Evolutionary conservation across 2,329 filamentous ascomycete species (phyloP).

Genomic region (Diaporthe sp.): DNA sequence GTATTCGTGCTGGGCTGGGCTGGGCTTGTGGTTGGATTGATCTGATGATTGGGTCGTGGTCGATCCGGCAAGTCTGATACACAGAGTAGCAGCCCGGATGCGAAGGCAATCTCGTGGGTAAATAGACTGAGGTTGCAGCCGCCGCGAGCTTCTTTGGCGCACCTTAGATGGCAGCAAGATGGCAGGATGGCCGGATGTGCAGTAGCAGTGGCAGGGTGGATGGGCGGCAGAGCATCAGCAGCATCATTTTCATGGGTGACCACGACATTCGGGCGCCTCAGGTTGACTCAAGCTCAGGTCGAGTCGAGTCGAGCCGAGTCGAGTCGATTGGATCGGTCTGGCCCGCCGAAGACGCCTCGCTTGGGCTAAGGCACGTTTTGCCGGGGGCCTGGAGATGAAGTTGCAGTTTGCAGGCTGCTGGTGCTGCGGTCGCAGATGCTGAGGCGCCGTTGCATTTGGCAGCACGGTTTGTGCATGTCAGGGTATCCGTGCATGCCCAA

Average conservation of each 20-base stretch:
- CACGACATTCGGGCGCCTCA: background rate
- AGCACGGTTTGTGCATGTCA: background rate
- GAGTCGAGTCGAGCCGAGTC: background rate
- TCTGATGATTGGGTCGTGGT: slow-evolving; percentile 29
- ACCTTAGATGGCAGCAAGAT: background rate
- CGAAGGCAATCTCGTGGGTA: slow-evolving; percentile 27
- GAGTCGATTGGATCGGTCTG: slow-evolving; percentile 31
- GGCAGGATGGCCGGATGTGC: background rate
- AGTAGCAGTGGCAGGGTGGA: background rate
- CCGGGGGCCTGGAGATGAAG: slow-evolving; percentile 30
- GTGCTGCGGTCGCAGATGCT: slow-evolving; percentile 28
- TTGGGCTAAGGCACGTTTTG: slow-evolving; percentile 30
- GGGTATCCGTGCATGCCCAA: slow-evolving; percentile 3
- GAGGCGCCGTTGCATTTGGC: slow-evolving; percentile 32
- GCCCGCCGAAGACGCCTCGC: slow-evolving; percentile 26
- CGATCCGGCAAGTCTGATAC: slow-evolving; percentile 32
- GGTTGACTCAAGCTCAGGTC: slow-evolving; percentile 8
- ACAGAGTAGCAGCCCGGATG: slow-evolving; percentile 29
- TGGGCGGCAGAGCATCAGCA: slow-evolving; percentile 3
- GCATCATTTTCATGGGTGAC: background rate
- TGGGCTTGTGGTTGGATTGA: slow-evolving; percentile 17
- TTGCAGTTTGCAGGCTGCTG: slow-evolving; percentile 20
- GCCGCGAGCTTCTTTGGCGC: slow-evolving; percentile 26
- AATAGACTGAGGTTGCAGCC: slow-evolving; percentile 32
- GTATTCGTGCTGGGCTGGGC: slow-evolving; percentile 7